These are phyloP conservation scores for Tuber borchii DNA, from an alignment of 495 filamentous ascomycete species.

Conservation along the genomic window DNA sequence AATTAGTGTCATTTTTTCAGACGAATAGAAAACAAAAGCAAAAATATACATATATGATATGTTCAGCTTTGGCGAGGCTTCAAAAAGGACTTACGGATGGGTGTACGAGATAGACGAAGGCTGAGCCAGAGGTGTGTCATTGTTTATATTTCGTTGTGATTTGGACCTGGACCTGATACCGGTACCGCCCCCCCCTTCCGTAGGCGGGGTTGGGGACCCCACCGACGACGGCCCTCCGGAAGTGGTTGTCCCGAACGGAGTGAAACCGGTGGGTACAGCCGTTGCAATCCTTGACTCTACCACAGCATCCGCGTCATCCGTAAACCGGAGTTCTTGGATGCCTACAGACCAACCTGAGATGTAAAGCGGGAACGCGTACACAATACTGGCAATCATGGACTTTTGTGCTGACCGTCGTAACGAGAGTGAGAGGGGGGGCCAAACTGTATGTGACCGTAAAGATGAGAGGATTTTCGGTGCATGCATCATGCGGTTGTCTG, in stretches of 20 bases:
- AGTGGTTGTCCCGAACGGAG: constrained; percentile 42
- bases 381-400: constrained; percentile 68
- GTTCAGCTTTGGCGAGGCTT: constrained; percentile 29
- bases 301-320: constrained; percentile 35
- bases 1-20: constrained; percentile 41
- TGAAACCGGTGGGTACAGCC: constrained; percentile 49
- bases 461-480: constrained; percentile 65
- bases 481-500: constrained; percentile 27
- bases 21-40: background rate
- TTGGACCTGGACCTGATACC: constrained; percentile 24
- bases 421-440: constrained; percentile 71
- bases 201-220: constrained; percentile 20
- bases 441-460: constrained; percentile 70
- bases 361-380: constrained; percentile 67
- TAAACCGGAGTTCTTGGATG: constrained; percentile 75
- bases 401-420: constrained; percentile 55
- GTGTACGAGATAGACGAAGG: constrained; percentile 40
- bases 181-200: constrained; percentile 8
- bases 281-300: constrained; percentile 47
- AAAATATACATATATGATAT: background rate
- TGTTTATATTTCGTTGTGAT: constrained; percentile 20
- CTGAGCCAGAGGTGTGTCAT: constrained; percentile 35
- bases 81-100: constrained; percentile 39
- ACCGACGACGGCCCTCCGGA: constrained; percentile 17
- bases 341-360: constrained; percentile 77